Percentiles rank a stretch among this genome's conserved stretches.
These are phyloP conservation scores for Saturnispora dispora DNA, from an alignment of 805 yeast species.

Conservation along the genomic window DNA sequence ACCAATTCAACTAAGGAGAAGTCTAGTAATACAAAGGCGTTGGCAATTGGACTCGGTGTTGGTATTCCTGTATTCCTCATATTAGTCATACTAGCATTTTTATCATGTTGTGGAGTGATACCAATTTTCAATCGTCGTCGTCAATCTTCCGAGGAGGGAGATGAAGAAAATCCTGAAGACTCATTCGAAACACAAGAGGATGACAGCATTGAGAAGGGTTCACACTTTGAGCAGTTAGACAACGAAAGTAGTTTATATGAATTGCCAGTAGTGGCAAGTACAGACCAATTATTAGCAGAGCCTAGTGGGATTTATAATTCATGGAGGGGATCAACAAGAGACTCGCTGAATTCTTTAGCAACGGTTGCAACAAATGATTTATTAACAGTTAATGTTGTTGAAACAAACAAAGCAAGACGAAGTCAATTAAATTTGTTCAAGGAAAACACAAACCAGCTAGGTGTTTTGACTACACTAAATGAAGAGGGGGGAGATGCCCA, in stretches of 20 bases:
- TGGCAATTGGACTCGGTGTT: conserved; percentile 91
- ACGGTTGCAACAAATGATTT: conserved; percentile 83
- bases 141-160: conserved; percentile 26
- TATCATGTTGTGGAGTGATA: conserved; percentile 43
- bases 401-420: conserved; percentile 38
- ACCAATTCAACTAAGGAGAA: conserved; percentile 14
- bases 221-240: conserved; percentile 45
- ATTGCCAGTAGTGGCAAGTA: conserved; percentile 21
- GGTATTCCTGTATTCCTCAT: conserved; percentile 58
- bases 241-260: conserved; percentile 17
- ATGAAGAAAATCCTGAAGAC: conserved; percentile 18
- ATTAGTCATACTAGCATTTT: conserved; percentile 37
- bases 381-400: conserved; percentile 68
- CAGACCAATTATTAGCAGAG: conserved; percentile 27
- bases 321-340: conserved; percentile 53
- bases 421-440: conserved; percentile 25
- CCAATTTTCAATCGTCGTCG: conserved; percentile 26
- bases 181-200: conserved; percentile 20
- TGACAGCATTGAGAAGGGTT: conserved; percentile 27
- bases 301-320: conserved; percentile 36
- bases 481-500: conserved; percentile 1
- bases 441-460: neutral
- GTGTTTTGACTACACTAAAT: conserved; percentile 1
- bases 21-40: conserved; percentile 31
- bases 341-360: conserved; percentile 62